Base-by-base conservation (phyloP, 164 flowering plant genomes). In the Magnolia officinalis region DNA sequence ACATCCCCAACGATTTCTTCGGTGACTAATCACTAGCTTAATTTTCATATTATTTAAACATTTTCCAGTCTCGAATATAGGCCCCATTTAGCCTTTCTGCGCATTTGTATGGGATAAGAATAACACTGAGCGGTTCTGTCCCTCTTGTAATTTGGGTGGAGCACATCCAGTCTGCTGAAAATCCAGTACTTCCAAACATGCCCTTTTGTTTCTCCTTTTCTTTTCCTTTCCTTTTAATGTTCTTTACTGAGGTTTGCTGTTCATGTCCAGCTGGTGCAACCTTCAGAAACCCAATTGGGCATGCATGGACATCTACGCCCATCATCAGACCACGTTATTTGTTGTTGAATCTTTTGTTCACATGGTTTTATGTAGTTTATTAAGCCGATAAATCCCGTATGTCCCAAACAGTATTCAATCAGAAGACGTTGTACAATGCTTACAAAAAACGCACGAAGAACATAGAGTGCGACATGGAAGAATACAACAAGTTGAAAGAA, bases 401-500 rank as follows among this genome's bases (percentile, higher is more conserved):
- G 26, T 26, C 49, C 23, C 76, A 45, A 78, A 58, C 92, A 94
- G 98, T 96, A 80, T 94, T 96, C 78, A 96, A 96, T 80, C 99
- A 94, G 85, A 92, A 89, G 83, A 87, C 96, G 5, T 78, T 96
- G 76, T 96, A 94, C 82, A 75, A 92, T 82, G 99, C 99, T 21
- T 87, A 96, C 85, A 96, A 96, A 85, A 96, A 94, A 83, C 87
- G 99, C 14, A 89, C 98, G 23, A 92, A 93, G 84, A 91, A 89
- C 74, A 73, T 94, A 67, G 85, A 89, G 8, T 78, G 87, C 82
- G 92, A 96, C 78, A 63, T 94, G 24, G 99, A 90, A 63, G 98
- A 92, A 70, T 94, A 96, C 75, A 91, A 89, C 72, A 87, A 69
- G 78, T 82, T 88, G 92, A 96, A 92, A 86, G 98, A 90, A 85